phyloP scores from a whole-genome alignment of 495 filamentous ascomycete species.

The Monascus purpureus region DNA sequence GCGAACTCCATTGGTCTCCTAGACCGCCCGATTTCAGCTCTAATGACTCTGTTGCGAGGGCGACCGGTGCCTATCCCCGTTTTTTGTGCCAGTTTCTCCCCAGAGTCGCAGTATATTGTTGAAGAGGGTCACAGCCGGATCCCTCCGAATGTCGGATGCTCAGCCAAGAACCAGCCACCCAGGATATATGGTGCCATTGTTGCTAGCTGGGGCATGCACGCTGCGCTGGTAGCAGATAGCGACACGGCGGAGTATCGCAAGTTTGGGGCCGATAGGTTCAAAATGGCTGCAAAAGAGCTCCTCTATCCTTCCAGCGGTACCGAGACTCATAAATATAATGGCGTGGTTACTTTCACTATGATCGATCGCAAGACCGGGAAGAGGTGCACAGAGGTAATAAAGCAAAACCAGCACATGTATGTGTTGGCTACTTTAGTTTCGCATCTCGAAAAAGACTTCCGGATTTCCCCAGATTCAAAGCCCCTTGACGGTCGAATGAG shows the following conservation, averaged over 20 bases:
- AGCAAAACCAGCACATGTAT: constrained; percentile 47
- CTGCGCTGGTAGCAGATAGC: constrained; percentile 73
- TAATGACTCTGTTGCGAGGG: constrained; percentile 32
- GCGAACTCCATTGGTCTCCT: constrained; percentile 48
- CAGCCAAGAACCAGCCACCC: constrained; percentile 10
- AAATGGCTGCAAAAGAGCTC: constrained; percentile 65
- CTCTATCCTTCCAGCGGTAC: constrained; percentile 45
- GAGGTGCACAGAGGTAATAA: constrained; percentile 15
- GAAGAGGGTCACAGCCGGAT: constrained; percentile 22
- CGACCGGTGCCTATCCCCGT: constrained; percentile 30
- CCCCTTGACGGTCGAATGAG: constrained; percentile 54
- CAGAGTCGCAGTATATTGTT: constrained; percentile 34
- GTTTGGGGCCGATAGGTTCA: constrained; percentile 62
- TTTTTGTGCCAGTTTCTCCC: constrained; percentile 53
- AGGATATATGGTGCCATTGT: constrained; percentile 66
- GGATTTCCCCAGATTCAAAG: constrained; percentile 54
- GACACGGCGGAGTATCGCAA: constrained; percentile 66
- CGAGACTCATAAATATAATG: constrained; percentile 54
- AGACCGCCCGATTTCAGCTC: constrained; percentile 10
- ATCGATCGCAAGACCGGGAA: constrained; percentile 9
- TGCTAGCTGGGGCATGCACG: constrained; percentile 77
- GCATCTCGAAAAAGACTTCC: constrained; percentile 65
- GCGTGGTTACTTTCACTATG: constrained; percentile 32
- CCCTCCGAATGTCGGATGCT: constrained; percentile 4
- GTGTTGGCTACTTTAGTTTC: constrained; percentile 61